Evolutionary conservation across 345 rosid genomes (phyloP).

Genomic region (Boechera divaricarpa): DNA sequence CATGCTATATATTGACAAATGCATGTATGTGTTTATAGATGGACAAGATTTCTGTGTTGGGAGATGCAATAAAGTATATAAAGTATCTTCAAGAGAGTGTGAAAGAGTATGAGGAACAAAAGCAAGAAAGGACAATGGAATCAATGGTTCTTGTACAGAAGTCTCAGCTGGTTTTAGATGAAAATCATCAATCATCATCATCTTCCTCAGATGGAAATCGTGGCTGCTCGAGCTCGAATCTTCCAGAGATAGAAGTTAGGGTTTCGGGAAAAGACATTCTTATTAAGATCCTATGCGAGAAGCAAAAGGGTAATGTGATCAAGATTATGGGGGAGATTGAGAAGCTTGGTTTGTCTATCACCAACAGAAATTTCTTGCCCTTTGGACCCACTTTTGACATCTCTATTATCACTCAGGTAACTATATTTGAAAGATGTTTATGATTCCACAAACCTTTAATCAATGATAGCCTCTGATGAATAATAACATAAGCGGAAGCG

Average conservation of each 20-base stretch:
- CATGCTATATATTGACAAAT: background rate
- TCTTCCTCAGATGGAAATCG: constrained; percentile 31
- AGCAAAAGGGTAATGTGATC: constrained; percentile 64
- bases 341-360: constrained; percentile 61
- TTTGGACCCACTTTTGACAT: constrained; percentile 76
- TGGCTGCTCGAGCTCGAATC: constrained; percentile 34
- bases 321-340: constrained; percentile 67
- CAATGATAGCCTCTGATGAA: no score
- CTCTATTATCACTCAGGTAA: constrained; percentile 76
- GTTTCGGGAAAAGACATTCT: constrained; percentile 67
- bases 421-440: background rate
- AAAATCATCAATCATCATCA: constrained; percentile 13
- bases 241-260: constrained; percentile 88
- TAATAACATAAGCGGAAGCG: no score
- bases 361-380: constrained; percentile 63
- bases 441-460: no score
- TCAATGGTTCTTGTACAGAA: constrained; percentile 72
- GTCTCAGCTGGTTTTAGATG: constrained; percentile 55
- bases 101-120: constrained; percentile 49
- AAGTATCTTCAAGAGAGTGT: constrained; percentile 58
- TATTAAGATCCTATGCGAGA: constrained; percentile 75
- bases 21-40: constrained; percentile 49
- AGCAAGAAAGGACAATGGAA: constrained; percentile 62
- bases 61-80: constrained; percentile 82
- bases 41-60: constrained; percentile 95